These are phyloP conservation scores for Pouteria glomerata DNA, from an alignment of 148 eudicot genomes.

Conservation along the genomic window DNA sequence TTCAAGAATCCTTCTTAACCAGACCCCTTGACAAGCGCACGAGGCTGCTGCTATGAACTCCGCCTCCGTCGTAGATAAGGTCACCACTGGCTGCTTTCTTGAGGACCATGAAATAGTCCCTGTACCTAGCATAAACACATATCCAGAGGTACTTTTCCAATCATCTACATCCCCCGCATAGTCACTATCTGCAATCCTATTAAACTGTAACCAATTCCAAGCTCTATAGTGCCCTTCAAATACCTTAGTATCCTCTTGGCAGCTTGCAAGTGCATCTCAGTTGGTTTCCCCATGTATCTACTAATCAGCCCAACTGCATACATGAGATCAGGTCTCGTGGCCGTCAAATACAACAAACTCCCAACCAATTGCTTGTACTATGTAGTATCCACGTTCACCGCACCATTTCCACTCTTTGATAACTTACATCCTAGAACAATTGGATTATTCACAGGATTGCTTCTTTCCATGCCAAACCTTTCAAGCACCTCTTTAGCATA, in stretches of 20 bases:
- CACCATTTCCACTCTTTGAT: neutral
- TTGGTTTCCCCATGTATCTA: neutral
- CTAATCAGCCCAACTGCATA: neutral
- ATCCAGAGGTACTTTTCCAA: no score
- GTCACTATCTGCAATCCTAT: neutral
- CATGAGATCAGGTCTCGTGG: neutral
- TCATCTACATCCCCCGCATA: neutral
- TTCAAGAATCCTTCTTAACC: no score
- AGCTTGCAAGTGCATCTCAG: neutral
- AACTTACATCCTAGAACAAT: neutral
- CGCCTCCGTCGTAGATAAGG: no score
- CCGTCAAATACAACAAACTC: neutral
- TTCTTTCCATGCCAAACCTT: neutral
- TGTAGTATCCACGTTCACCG: neutral
- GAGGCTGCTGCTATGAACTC: no score
- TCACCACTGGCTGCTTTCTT: no score
- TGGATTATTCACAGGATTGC: neutral
- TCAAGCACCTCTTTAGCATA: neutral
- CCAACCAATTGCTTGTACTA: neutral
- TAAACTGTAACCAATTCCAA: neutral
- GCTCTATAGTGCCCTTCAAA: no score
- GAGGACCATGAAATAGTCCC: no score
- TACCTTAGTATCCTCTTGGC: neutral
- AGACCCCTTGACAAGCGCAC: no score
- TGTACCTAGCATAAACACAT: no score